Base-by-base conservation (phyloP, 73 alveolate species). In the Paramecium octaurelia region DNA sequence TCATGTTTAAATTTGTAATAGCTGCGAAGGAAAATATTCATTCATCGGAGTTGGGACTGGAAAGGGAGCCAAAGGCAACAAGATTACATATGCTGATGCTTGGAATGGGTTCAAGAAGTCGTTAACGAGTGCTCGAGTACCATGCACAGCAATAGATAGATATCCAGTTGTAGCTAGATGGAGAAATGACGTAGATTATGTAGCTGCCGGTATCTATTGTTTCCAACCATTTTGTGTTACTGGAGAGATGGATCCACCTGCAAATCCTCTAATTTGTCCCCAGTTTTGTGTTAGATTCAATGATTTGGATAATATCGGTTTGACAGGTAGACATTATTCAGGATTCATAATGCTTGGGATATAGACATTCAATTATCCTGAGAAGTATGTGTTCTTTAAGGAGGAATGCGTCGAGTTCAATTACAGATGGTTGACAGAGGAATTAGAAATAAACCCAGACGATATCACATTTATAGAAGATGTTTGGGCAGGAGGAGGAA, bases 401-500 rank as follows among this genome's bases (percentile, higher is more conserved):
- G 99, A 98, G 70, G 99, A 98, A 93, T 96, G 99, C 90, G 97
- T 94, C 27, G 99, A 98, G 86, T 98, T 98, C 98, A 97, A 98
- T 94, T 97, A 93, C 93, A 96, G 97, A 60, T 98, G 99, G 99
- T 95, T 98, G 70, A 96, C 96, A 69, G 98, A 98, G 42, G 99
- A 95, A 93, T 93, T 98, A 91, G 98, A 97, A 27, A 98, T 98
- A 64, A 95, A 94, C 16, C 98, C 98, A 58, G 99, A 97, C 58
- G 99, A 98, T 88, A 97, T 98, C 64, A 98, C 99, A 12, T 95
- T 98, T 87, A 97, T 98, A 91, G 99, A 98, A 96, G 99, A 98
- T 95, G 99, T 98, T 50, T 98, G 99, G 99, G 99, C 99, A 36
- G 99, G 99, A 34, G 99, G 99, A 90, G 99, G 99, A 54, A 98